Evolutionary conservation across 495 filamentous ascomycete genomes (phyloP), one percentile per base, ranked within the genome.

Genomic region (Evernia prunastri): DNA sequence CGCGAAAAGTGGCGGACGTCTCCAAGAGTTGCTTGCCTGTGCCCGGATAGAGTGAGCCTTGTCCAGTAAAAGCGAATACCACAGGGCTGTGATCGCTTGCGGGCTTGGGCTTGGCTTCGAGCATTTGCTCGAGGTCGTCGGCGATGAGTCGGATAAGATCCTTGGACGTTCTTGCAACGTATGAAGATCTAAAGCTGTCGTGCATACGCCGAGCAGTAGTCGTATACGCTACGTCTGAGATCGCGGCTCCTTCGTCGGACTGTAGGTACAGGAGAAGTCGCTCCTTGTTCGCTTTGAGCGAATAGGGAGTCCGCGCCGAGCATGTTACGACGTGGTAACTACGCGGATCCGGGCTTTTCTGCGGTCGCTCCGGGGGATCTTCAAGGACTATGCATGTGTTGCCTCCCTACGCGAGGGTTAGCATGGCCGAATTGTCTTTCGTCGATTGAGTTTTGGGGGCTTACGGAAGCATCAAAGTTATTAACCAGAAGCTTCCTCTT

Each of bases 171-270:
- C 72, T 70, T 0, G 61, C 73, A 17, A 66, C 58, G 23, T 70
- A 63, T 0, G 73, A 68, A 2, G 69, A 42, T 8, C 88, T 82
- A 74, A 81, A 81, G 62, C 79, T 78, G 71, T 90, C 82, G 56
- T 90, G 89, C 6, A 83, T 82, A n/a, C 84, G 82, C 31, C 89
- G 82, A 49, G 87, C 89, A 6, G 86, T 89, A 5, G 84, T 87
- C 4, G 87, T 88, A 72, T 91, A 92, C 4, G 88, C 81, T 0
- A 92, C 73, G 58, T 82, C 75, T 11, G 54, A 47, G 35, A 64
- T 25, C 13, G 23, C 39, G 12, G 13, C 7, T 5, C n/a, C 29
- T 33, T 54, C 29, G 17, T 20, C 17, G n/a, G 27, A 33, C 13
- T 33, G 29, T 15, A 54, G 15, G 51, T 33, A 54, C 0, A 18